Conservation (phyloP, 768 basidiomycete genomes). For the Suillus placidus region DNA sequence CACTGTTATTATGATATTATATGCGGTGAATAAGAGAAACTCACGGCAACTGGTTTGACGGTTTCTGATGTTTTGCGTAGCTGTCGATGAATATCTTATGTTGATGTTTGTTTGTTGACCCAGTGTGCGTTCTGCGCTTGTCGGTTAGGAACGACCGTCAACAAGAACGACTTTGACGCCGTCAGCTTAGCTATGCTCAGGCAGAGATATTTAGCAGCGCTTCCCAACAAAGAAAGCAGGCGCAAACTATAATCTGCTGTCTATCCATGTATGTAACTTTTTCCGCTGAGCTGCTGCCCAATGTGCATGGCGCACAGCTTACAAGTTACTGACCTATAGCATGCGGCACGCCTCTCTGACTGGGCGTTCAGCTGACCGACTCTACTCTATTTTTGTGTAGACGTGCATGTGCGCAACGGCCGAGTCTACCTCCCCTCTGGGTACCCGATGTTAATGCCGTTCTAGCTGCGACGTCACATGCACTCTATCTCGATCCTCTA, state of each 20-base stretch:
- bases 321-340: not conserved
- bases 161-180: not conserved
- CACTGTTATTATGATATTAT: not conserved
- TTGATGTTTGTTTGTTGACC: conserved; percentile 31
- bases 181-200: not conserved
- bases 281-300: not conserved
- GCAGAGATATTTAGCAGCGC: not conserved
- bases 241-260: not conserved
- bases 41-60: conserved; percentile 12
- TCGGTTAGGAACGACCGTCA: not conserved
- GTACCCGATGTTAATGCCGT: not conserved
- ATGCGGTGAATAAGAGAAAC: conserved; percentile 2
- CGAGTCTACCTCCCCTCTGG: not conserved
- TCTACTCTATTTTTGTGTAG: not conserved
- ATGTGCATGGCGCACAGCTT: not conserved
- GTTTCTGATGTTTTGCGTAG: conserved; percentile 19
- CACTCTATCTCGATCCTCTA: not conserved
- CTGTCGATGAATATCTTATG: conserved; percentile 21
- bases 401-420: not conserved
- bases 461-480: not conserved
- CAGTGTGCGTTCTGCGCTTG: not conserved
- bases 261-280: not conserved
- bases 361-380: not conserved
- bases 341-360: not conserved
- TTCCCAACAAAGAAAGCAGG: not conserved